These are phyloP conservation scores for Pythium oligandrum DNA, from an alignment of 352 stramenopile genomes.

Conservation along the genomic window DNA sequence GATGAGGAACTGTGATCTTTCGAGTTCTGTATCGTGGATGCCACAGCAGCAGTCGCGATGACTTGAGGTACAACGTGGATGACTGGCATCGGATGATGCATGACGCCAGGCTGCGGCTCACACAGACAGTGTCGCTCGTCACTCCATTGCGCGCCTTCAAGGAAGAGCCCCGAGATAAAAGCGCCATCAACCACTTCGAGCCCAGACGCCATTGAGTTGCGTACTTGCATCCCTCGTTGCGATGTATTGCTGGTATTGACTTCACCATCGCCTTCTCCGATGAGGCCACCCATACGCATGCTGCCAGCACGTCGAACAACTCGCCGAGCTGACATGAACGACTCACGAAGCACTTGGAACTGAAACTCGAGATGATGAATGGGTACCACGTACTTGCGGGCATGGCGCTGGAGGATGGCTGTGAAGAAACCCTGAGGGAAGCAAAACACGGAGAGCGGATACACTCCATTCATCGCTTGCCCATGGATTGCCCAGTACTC, in stretches of 20 bases:
- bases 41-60: slow-evolving; percentile 5
- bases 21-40: neutral
- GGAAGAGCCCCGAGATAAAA: slow-evolving; percentile 55
- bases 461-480: slow-evolving; percentile 23
- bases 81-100: slow-evolving; percentile 73
- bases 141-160: slow-evolving; percentile 72
- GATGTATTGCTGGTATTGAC: neutral
- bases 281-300: slow-evolving; percentile 1
- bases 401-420: slow-evolving; percentile 66
- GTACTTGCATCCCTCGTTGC: too few species aligned
- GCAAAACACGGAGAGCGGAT: slow-evolving; percentile 60
- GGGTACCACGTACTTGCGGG: slow-evolving; percentile 53
- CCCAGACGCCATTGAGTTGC: neutral
- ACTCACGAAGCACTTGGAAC: slow-evolving; percentile 31
- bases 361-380: slow-evolving; percentile 79
- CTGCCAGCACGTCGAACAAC: slow-evolving; percentile 1
- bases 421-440: slow-evolving; percentile 81
- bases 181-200: slow-evolving; percentile 33
- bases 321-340: slow-evolving; percentile 10
- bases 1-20: slow-evolving; percentile 3
- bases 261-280: neutral
- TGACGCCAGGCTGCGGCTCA: slow-evolving; percentile 43
- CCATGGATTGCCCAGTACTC: slow-evolving; percentile 36
- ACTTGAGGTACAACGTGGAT: slow-evolving; percentile 79
- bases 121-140: slow-evolving; percentile 43